phyloP scores from a whole-genome alignment of 441 rosid genomes.

The Viola pubescens region DNA sequence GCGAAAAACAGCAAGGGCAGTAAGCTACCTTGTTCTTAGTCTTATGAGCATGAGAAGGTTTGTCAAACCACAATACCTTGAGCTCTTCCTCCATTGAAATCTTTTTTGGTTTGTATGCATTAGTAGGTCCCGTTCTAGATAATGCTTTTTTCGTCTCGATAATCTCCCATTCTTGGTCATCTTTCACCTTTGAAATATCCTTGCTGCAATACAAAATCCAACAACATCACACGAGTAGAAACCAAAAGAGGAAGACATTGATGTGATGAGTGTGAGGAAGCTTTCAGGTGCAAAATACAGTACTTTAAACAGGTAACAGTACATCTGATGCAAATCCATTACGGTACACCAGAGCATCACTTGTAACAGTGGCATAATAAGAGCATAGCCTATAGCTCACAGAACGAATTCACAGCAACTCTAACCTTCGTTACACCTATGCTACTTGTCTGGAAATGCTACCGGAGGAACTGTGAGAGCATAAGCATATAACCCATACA shows the following conservation, averaged over 20 bases:
- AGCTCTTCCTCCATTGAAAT: conserved; percentile 77
- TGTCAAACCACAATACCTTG: conserved; percentile 36
- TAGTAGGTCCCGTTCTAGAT: conserved; percentile 66
- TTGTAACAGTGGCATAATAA: not conserved
- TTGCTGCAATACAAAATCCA: conserved; percentile 48
- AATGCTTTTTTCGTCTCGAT: conserved; percentile 67
- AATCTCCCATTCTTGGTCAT: conserved; percentile 86
- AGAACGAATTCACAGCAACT: not conserved
- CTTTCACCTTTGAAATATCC: conserved; percentile 80
- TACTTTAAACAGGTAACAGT: not conserved
- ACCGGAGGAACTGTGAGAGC: no score
- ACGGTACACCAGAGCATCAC: not conserved
- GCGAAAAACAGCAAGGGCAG: conserved; percentile 6
- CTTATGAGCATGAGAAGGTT: not conserved
- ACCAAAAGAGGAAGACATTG: not conserved
- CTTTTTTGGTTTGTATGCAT: conserved; percentile 70
- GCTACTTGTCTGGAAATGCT: no score
- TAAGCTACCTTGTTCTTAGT: not conserved
- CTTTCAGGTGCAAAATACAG: not conserved
- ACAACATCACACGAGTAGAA: conserved; percentile 12
- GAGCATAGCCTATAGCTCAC: not conserved
- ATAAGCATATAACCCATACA: no score
- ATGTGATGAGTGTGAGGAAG: not conserved
- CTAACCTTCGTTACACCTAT: not conserved
- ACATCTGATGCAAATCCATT: not conserved